phyloP scores from a whole-genome alignment of 1,284 basidiomycete genomes.

The Puccinia triticina region DNA sequence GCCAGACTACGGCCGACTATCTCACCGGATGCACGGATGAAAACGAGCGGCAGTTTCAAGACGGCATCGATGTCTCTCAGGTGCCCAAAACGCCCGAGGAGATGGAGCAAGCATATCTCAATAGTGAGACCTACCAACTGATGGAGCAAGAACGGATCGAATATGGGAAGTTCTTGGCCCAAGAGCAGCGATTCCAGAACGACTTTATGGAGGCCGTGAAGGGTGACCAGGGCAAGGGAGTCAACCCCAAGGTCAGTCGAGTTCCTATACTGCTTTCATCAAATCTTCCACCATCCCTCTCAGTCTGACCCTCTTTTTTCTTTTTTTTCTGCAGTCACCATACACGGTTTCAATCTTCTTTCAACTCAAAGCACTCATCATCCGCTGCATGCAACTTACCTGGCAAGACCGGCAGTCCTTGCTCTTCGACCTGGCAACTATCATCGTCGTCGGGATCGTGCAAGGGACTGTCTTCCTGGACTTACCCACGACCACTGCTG shows the following conservation, averaged over 20 bases:
- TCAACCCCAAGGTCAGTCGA: too few relatives aligned
- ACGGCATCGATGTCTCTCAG: constrained; percentile 68
- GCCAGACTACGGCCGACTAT: constrained; percentile 78
- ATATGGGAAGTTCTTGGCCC: constrained; percentile 70
- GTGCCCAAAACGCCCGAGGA: constrained; percentile 74
- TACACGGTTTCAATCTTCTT: constrained; percentile 79
- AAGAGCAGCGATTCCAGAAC: constrained; percentile 63
- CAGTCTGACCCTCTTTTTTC: constrained; percentile 7
- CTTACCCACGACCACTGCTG: constrained; percentile 72
- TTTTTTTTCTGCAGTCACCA: constrained; percentile 67
- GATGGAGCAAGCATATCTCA: constrained; percentile 72
- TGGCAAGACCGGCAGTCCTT: constrained; percentile 55
- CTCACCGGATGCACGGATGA: constrained; percentile 74
- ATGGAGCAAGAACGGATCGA: constrained; percentile 67
- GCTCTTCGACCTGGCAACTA: constrained; percentile 55
- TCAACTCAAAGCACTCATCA: constrained; percentile 65
- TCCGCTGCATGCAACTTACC: constrained; percentile 56
- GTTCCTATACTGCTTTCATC: too few relatives aligned
- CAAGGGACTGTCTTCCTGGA: constrained; percentile 68
- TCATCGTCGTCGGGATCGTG: constrained; percentile 69
- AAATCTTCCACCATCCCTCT: too few relatives aligned
- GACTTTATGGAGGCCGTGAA: constrained; percentile 47
- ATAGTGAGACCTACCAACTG: constrained; percentile 65
- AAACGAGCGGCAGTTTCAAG: constrained; percentile 81
- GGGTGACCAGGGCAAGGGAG: constrained; percentile 22